Base-by-base conservation (phyloP, 106 monocot genomes). In the Gastrodia elata region DNA sequence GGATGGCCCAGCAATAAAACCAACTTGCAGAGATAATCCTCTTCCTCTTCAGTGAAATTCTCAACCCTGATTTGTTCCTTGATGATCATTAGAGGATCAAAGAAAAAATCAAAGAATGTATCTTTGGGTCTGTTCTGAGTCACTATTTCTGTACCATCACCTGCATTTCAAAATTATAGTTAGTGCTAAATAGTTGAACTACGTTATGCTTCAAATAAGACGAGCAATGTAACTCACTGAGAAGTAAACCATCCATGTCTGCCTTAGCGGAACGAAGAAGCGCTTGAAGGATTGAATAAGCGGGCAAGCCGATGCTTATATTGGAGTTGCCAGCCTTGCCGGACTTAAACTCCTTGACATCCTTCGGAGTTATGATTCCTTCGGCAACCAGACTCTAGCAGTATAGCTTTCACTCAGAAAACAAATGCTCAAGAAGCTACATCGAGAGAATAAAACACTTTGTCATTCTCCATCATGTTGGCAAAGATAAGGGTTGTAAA, bases 71-170 rank as follows among this genome's bases (percentile, higher is more conserved):
- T 91, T 70, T 98, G 98, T 30, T 98, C 83, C 82, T 93, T 98
- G 37, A 98, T 80, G 56, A 93, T 73, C 87, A 98, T 40, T 14
- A 98, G 72, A 30, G 98, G 98, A 8, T 98, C 93, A 75, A 98
- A 87, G 74, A 98, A 98, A 83, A 84, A 98, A 64, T 93, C 91
- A 26, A 87, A 98, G 49, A 98, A 75, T 16, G 71, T 73, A 46
- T 91, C 86, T 74, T 83, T 90, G 2, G 93, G 97, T 70, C 85
- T 82, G 64, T 93, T 98, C 36, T 75, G 65, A 57, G 73, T 68
- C 48, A 93, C 93, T 82, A 98, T 65, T 81, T 82, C 87, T 20
- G 87, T 86, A 14, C 73, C 61, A 52, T 98, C 87, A 75, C 83
- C 95, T 95, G 72, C 24, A 72, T 38, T 20, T 64, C 77, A 20